Conservation (phyloP, 495 filamentous ascomycete genomes). For the Hyaloscypha finlandica region DNA sequence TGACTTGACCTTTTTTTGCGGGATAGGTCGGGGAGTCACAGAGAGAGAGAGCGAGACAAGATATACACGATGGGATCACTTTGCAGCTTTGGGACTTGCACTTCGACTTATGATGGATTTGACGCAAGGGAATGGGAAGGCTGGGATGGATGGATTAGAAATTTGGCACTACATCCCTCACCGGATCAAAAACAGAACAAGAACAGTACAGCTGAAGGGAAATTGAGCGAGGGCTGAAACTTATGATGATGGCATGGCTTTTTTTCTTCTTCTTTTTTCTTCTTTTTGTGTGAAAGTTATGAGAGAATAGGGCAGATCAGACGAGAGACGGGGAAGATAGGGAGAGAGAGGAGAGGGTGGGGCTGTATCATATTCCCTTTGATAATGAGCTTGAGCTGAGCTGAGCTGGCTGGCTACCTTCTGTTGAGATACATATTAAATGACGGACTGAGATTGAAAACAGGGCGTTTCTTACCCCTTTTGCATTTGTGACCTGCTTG, state of each 20-base stretch:
- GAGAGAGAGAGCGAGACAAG: not conserved
- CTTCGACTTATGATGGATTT: constrained; percentile 10
- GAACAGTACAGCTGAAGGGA: not conserved
- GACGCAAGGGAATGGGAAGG: not conserved
- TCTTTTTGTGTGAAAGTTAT: not conserved
- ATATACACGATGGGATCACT: not conserved
- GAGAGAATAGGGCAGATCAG: not conserved
- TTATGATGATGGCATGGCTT: constrained; percentile 13
- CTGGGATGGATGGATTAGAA: constrained; percentile 18
- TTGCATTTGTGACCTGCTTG: not conserved
- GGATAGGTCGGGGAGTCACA: not conserved
- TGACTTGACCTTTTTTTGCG: not conserved
- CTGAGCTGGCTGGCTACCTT: constrained; percentile 5
- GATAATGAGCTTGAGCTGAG: not conserved
- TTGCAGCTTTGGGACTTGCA: constrained; percentile 3
- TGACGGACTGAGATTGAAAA: not conserved
- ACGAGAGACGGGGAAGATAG: not conserved
- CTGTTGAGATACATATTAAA: constrained; percentile 5
- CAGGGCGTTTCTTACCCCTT: not conserved
- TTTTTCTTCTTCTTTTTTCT: not conserved
- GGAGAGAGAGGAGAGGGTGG: not conserved
- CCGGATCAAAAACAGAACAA: constrained; percentile 28
- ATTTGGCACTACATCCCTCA: constrained; percentile 22
- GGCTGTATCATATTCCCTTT: constrained; percentile 16
- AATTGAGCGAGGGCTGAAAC: constrained; percentile 1